Evolutionary conservation across 2,329 filamentous ascomycete species (phyloP), one percentile per base, ranked within the genome.

Genomic region (Davidsoniella australis): DNA sequence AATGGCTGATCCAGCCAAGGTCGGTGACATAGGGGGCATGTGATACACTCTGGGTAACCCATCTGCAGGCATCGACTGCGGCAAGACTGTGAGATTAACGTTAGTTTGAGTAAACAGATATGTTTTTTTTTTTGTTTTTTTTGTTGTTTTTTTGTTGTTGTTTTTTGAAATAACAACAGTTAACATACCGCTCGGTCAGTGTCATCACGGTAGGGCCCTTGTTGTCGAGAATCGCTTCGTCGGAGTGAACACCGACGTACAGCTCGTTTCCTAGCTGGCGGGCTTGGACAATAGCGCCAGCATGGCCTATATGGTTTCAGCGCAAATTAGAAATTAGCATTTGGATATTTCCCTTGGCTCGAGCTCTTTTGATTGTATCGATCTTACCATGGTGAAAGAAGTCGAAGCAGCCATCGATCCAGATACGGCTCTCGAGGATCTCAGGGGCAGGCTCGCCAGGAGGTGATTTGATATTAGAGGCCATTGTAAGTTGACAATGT

Each of bases 401-500:
- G 69, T 98, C 91, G 68, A 95, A 98, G 72, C 91, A 98, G 55
- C 91, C 91, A 63, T 98, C 91, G 23, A 98, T 84, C 93, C 93
- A 98, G 59, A 98, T 85, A 56, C 89, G 80, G 58, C 84, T 78
- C 24, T 78, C 74, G 33, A 75, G 65, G 7, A 78, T 66, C 62
- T 73, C 69, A 36, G 71, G 68, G 48, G 71, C 72, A 42, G 73
- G 66, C 41, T 71, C 65, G 52, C 71, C 70, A 2, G 65, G 63
- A 7, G 65, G 66, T 42, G 54, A 53, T 18, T 56, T 47, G 23
- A 50, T 38, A 17, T 29, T 24, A 45, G 38, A 26, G 17, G 52
- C 23, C 52, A 53, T 53, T 29, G 45, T 41, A 9, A 47, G 37
- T 44, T 23, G 14, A 39, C 24, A 16, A 41, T 7, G 18, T 23